Base-by-base conservation (phyloP, 2,329 filamentous ascomycete genomes). In the Colletotrichum scovillei region DNA sequence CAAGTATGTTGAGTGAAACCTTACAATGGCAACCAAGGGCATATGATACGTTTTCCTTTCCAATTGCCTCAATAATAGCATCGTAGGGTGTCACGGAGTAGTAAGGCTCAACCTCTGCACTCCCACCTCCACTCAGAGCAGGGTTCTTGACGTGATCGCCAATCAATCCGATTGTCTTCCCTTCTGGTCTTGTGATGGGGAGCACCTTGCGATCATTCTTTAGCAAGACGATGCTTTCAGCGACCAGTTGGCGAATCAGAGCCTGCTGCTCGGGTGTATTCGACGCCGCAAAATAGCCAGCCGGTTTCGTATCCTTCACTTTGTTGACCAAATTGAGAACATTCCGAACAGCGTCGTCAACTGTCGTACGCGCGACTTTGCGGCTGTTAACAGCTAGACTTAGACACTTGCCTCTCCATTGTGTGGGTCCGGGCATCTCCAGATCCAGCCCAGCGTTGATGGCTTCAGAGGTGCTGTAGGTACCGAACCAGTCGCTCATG, bases 81-180 rank as follows among this genome's bases (percentile, higher is more conserved):
- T 93, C 91, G 26, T 92, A 90, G 0, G 93, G 93, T 0, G 91
- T 94, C 19, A 95, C 87, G 58, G 92, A 92, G 72, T 92, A 91
- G 82, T 93, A 93, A 5, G 88, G 84, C 19, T 82, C 81, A 22
- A 90, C 81, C 0, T 89, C 88, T 1, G 92, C 92, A 9, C 90
- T 92, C 19, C 92, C 92, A 66, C 92, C 92, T 28, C 92, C 92
- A 75, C 75, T 77, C 26, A 78, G 71, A 3, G 77, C 71, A 1
- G 78, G 75, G 30, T 74, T 73, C 63, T 77, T 79, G 59, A 78
- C 66, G 53, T 80, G 73, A 32, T 74, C 76, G 5, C 78, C 78
- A 19, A 80, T 75, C 3, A 80, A 52, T 0, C 46, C 73, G 4
- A 75, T 68, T 1, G 12, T 42, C 75, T 89, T 91, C 76, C 89